These are phyloP conservation scores for Populus trichocarpa DNA, from an alignment of 441 rosid genomes.

Conservation along the genomic window DNA sequence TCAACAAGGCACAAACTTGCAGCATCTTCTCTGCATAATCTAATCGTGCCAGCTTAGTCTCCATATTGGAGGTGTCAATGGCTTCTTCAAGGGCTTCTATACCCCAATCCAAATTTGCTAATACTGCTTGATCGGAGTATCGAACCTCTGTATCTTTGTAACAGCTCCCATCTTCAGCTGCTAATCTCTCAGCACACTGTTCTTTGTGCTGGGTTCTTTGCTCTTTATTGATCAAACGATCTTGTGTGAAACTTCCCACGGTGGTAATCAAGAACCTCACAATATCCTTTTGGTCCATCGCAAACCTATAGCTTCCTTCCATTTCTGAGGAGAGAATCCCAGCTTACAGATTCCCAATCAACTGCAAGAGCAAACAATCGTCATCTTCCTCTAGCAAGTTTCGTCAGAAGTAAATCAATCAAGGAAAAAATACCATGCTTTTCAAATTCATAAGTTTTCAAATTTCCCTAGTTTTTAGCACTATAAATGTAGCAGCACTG, in stretches of 20 bases:
- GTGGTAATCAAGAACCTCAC: slow-evolving; percentile 31
- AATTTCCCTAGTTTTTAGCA: not conserved
- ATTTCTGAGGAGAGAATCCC: slow-evolving; percentile 16
- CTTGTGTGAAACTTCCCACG: slow-evolving; percentile 46
- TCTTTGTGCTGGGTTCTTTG: slow-evolving; percentile 55
- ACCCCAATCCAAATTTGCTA: slow-evolving; percentile 73
- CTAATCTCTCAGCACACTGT: slow-evolving; percentile 65
- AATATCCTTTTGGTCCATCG: slow-evolving; percentile 48
- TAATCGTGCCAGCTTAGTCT: slow-evolving; percentile 55
- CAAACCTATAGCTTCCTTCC: slow-evolving; percentile 38
- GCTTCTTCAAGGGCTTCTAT: slow-evolving; percentile 77
- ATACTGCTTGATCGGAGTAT: slow-evolving; percentile 71
- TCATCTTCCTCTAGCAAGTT: slow-evolving; percentile 1
- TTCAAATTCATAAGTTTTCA: not conserved
- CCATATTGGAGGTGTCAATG: slow-evolving; percentile 51
- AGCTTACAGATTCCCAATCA: not conserved
- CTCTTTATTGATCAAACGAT: slow-evolving; percentile 38
- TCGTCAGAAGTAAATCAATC: not conserved
- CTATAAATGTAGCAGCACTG: not conserved
- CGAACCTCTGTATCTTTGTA: slow-evolving; percentile 38
- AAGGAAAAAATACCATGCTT: not conserved
- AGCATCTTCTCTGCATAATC: slow-evolving; percentile 71
- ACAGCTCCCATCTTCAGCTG: slow-evolving; percentile 47
- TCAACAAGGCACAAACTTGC: slow-evolving; percentile 62
- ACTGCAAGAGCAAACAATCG: slow-evolving; percentile 5